Conservation (phyloP, 805 yeast genomes). For the Candida broadrunensis region DNA sequence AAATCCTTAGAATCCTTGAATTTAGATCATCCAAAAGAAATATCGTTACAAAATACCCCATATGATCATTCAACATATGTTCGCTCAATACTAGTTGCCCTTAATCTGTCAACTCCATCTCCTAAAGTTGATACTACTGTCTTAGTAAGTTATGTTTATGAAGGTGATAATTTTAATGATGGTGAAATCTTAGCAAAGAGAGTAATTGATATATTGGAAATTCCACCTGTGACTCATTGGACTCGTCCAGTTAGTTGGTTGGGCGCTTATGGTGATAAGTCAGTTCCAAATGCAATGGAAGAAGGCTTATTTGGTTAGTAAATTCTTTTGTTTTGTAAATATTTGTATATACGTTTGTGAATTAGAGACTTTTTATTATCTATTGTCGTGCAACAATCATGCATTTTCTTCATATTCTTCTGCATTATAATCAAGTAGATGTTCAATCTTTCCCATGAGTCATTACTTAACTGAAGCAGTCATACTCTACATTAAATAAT, state of each 20-base stretch:
- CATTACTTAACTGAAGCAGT: no score
- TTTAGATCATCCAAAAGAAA: slow-evolving; percentile 2
- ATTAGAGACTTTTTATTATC: no score
- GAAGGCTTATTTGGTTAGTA: slow-evolving; percentile 66
- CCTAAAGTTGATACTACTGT: slow-evolving; percentile 1
- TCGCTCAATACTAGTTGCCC: slow-evolving; percentile 3
- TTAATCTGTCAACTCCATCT: slow-evolving; percentile 3
- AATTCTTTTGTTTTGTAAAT: no score
- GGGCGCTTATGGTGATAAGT: slow-evolving; percentile 77
- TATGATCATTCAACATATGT: slow-evolving; percentile 11
- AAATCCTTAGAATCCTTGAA: slow-evolving; percentile 26
- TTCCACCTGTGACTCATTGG: slow-evolving; percentile 27
- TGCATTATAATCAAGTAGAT: no score
- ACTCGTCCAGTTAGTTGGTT: slow-evolving; percentile 74
- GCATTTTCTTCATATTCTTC: no score
- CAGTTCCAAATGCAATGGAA: slow-evolving; percentile 66
- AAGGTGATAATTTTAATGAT: slow-evolving; percentile 84
- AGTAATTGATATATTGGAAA: slow-evolving; percentile 21
- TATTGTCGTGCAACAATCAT: no score
- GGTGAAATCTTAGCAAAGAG: slow-evolving; percentile 52
- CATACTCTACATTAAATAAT: no score
- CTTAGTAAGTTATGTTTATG: slow-evolving; percentile 51
- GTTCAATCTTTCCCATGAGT: no score
- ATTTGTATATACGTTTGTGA: no score
- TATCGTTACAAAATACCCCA: slow-evolving; percentile 2